A percentile compares a stretch with the other conserved stretches of the same genome.
Conservation (phyloP, 2,329 filamentous ascomycete species). For the Thelonectria rubi region DNA sequence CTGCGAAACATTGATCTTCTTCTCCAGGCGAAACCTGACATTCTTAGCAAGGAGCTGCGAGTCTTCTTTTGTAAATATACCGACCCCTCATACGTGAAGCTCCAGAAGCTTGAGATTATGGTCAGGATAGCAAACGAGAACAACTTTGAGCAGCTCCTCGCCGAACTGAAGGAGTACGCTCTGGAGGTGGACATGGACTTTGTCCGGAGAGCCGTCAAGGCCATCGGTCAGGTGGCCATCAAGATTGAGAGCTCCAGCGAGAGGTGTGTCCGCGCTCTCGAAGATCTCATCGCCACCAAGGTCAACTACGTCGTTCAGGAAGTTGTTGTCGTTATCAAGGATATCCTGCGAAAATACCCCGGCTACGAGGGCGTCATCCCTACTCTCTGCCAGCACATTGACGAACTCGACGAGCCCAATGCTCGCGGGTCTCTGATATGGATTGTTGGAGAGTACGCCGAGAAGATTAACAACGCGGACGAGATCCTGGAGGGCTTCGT, state of each 20-base stretch:
- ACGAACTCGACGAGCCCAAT: slow-evolving; percentile 93
- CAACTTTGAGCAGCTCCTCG: slow-evolving; percentile 93
- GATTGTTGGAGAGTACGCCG: slow-evolving; percentile 98
- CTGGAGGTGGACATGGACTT: slow-evolving; percentile 99
- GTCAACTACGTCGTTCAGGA: slow-evolving; percentile 99
- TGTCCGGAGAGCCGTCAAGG: slow-evolving; percentile 90
- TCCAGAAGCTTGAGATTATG: slow-evolving; percentile 99
- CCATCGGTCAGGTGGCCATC: slow-evolving; percentile 97
- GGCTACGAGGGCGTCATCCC: slow-evolving; percentile 98
- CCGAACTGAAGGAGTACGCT: slow-evolving; percentile 96
- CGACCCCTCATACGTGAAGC: slow-evolving; percentile 95
- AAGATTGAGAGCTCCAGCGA: slow-evolving; percentile 97
- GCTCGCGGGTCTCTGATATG: slow-evolving; percentile 93
- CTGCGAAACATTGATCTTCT: slow-evolving; percentile 95
- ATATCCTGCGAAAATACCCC: slow-evolving; percentile 96
- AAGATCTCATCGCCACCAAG: slow-evolving; percentile 96
- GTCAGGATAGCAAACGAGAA: slow-evolving; percentile 97
- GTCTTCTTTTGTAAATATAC: slow-evolving; percentile 99
- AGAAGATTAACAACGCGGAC: slow-evolving; percentile 99
- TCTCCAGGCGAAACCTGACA: slow-evolving; percentile 94
- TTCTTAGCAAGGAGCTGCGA: slow-evolving; percentile 94
- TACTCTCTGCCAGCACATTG: slow-evolving; percentile 94
- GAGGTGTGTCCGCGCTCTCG: slow-evolving; percentile 91
- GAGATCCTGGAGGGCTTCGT: slow-evolving; percentile 93
- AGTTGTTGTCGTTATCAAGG: slow-evolving; percentile 98